phyloP scores from a whole-genome alignment of 1,139 yeast species.

The Hyphopichia pseudoburtonii region DNA sequence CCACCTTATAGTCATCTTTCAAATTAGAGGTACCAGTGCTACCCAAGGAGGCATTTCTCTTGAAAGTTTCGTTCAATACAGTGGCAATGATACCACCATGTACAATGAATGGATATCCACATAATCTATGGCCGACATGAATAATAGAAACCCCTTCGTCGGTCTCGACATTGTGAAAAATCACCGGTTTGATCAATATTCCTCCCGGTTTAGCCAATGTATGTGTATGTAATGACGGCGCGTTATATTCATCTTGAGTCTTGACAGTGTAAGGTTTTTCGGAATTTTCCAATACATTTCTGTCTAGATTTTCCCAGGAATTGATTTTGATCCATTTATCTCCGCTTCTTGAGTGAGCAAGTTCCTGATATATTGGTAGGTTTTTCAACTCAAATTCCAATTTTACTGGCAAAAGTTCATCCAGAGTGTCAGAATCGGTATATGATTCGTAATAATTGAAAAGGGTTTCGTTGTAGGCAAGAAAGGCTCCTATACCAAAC shows the following conservation, averaged over 20 bases:
- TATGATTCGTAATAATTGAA: conserved; percentile 33
- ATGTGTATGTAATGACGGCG: conserved; percentile 27
- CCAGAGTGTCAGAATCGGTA: conserved; percentile 25
- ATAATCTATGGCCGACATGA: conserved; percentile 75
- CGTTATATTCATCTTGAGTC: conserved; percentile 33
- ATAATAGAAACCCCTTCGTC: conserved; percentile 65
- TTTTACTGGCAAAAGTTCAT: conserved; percentile 20
- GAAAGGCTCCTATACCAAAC: conserved; percentile 26
- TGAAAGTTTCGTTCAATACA: conserved; percentile 72
- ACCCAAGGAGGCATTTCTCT: conserved; percentile 53
- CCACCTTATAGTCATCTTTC: conserved; percentile 47
- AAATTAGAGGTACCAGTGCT: conserved; percentile 28
- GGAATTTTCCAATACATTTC: conserved; percentile 37
- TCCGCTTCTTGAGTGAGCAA: conserved; percentile 38
- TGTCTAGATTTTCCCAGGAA: conserved; percentile 62
- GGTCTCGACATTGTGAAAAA: conserved; percentile 59
- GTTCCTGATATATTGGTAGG: conserved; percentile 52
- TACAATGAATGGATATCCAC: conserved; percentile 84
- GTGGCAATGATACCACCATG: conserved; percentile 93
- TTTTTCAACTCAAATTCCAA: conserved; percentile 50
- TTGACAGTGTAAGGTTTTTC: conserved; percentile 16
- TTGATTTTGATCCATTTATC: conserved; percentile 46
- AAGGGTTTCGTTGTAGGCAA: conserved; percentile 37
- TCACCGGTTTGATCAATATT: conserved; percentile 68
- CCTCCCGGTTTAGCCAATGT: conserved; percentile 68